A percentile compares a stretch with the other conserved stretches of the same genome.
Evolutionary conservation across 352 stramenopile genomes (phyloP).

Genomic region (Phytopythium aichiense): DNA sequence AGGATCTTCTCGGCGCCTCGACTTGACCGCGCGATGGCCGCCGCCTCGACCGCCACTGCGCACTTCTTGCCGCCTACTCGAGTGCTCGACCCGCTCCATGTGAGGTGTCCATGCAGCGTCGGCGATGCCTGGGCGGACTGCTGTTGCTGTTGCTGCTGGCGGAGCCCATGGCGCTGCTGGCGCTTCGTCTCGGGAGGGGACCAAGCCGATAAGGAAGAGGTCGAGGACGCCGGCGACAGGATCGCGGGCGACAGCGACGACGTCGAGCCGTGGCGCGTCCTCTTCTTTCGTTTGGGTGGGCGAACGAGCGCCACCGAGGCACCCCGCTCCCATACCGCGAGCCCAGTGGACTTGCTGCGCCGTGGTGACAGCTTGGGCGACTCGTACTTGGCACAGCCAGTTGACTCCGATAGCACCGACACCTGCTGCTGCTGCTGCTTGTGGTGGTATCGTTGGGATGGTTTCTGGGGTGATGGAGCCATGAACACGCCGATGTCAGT

Average conservation of each 20-base stretch:
- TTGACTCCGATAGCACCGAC: neutral
- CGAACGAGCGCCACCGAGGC: constrained; percentile 15
- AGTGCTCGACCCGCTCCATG: neutral
- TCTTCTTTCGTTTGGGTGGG: constrained; percentile 61
- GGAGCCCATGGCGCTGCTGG: constrained; percentile 6
- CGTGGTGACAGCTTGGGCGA: constrained; percentile 14
- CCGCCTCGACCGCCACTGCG: constrained; percentile 4
- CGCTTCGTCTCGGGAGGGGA: constrained; percentile 28
- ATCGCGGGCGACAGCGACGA: constrained; percentile 26
- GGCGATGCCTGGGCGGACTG: neutral
- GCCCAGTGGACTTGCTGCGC: constrained; percentile 16
- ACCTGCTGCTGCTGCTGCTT: neutral
- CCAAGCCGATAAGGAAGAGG: constrained; percentile 21
- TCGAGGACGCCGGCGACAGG: constrained; percentile 12
- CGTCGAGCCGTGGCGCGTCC: constrained; percentile 38
- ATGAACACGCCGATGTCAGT: constrained; percentile 1
- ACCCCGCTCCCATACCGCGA: constrained; percentile 26
- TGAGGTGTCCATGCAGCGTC: neutral
- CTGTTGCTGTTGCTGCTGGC: neutral
- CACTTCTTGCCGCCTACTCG: constrained; percentile 7
- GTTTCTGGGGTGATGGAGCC: neutral
- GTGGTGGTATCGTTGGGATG: neutral
- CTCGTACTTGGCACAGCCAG: constrained; percentile 2
- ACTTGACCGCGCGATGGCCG: neutral
- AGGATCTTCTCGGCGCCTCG: neutral